Evolutionary conservation across 1,284 basidiomycete species (phyloP), one percentile per base, ranked within the genome.

Genomic region (Ustilago esculenta): DNA sequence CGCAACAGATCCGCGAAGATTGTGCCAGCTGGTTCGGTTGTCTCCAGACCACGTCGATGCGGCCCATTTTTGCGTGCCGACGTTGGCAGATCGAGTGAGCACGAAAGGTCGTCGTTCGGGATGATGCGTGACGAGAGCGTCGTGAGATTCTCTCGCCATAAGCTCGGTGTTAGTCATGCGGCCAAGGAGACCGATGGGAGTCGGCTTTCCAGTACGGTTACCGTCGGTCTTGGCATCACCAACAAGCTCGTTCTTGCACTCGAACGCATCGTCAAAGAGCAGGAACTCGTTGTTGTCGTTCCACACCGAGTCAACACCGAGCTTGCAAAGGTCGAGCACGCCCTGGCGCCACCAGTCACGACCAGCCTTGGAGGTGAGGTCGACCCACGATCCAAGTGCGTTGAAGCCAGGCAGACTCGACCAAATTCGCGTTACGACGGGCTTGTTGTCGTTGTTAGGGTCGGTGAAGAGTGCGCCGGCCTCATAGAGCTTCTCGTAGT

Each of bases 261-360:
- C 48, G 61, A 81, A 84, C 12, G 66, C 75, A 60, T 84, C 83
- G 43, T 83, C 82, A 44, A 83, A 83, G 8, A 84, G 77, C 30
- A 80, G 79, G 53, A 77, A 84, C 64, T 84, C 84, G 79, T 84
- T 83, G 79, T 84, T 84, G 68, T 84, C 84, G 68, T 84, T 83
- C 83, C 83, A 84, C 72, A 83, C 82, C 30, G 81, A 81, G 57
- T 84, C 84, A 14, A 81, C 77, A 7, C 84, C 84, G 7, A 81
- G 64, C 34, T 80, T 79, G 35, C 84, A 81, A 10, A 85, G 66
- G 11, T 66, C 67, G 36, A 76, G 60, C 8, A 83, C 83, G 18
- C 84, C 84, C 15, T 80, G 73, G 7, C 75, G 73, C 84, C 84
- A 84, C 84, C 84, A 85, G n/a, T 79, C 55, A 9, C 83, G 53